These are phyloP conservation scores for Plicaturopsis crispa DNA, from an alignment of 768 basidiomycete genomes.

Conservation along the genomic window DNA sequence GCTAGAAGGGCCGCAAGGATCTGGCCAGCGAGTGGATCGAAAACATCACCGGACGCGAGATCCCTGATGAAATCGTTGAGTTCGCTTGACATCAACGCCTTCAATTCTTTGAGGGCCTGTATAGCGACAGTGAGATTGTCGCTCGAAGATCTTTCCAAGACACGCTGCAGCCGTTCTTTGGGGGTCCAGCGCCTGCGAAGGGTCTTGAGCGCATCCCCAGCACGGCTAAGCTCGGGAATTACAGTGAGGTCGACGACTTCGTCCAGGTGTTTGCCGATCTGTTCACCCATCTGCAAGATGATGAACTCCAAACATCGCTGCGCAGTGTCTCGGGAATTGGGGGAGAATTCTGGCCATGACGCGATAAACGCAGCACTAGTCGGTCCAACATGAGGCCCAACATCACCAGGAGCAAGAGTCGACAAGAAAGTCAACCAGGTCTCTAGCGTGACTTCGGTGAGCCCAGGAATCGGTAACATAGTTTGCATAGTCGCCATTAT, in stretches of 20 bases:
- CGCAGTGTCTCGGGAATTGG: conserved; percentile 44
- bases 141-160: conserved; percentile 67
- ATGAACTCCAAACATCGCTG: conserved; percentile 60
- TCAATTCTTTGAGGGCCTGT: conserved; percentile 72
- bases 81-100: conserved; percentile 46
- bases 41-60: conserved; percentile 78
- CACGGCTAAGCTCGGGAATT: conserved; percentile 55
- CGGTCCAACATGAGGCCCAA: conserved; percentile 78
- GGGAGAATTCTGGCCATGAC: conserved; percentile 62
- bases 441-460: conserved; percentile 71
- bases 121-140: conserved; percentile 76
- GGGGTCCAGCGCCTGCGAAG: conserved; percentile 45
- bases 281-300: conserved; percentile 51
- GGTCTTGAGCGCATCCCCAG: conserved; percentile 32
- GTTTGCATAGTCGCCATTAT: conserved; percentile 96
- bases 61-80: conserved; percentile 46
- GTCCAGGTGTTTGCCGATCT: conserved; percentile 49
- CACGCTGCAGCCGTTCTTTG: conserved; percentile 46
- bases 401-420: conserved; percentile 57
- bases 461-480: conserved; percentile 64
- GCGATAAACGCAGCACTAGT: conserved; percentile 81
- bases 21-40: conserved; percentile 67
- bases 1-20: conserved; percentile 60
- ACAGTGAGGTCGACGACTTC: conserved; percentile 75
- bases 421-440: conserved; percentile 77